Evolutionary conservation across 306 rosid genomes (phyloP), one percentile per base, ranked within the genome.

Genomic region (Heteromeles arbutifolia): DNA sequence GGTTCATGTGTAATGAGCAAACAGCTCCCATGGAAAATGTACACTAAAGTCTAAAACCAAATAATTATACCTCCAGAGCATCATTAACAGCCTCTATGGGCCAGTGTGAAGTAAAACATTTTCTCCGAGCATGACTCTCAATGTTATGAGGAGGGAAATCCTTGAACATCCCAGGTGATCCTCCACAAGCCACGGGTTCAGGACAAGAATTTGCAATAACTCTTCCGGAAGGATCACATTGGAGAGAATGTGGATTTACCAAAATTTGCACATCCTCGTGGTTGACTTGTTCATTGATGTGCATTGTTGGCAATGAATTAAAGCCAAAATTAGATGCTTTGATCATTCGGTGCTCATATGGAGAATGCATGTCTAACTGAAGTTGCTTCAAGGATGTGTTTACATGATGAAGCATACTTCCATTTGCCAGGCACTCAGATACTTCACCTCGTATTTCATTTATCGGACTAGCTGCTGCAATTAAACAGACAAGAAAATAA

Each of bases 31-130:
- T 48, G 53, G 13, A 59, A 59, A 66, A 34, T 28, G 56, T 58
- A 75, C 29, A 57, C 52, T 37, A 44, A 18, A 54, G 26, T 63
- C 24, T 48, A 63, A 32, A 21, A 69, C 71, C 48, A 56, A 57
- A 54, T 77, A 22, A 45, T 72, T 32, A 85, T 87, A 95, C 97
- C 97, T 86, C 90, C 18, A 90, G 41, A 50, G 93, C 96, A 74
- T 82, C 86, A 76, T 82, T 89, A 66, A 90, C 85, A 76, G 80
- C 90, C 48, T 90, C 87, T 74, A 72, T 44, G 45, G 97, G 79
- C 97, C 89, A 95, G 76, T 95, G 90, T 11, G 92, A 89, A 77
- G 85, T 65, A 87, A 86, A 89, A 85, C 44, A 70, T 59, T 19
- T 87, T 72, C 78, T 83, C 63, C 75, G 85, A 26, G 53, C 39